Evolutionary conservation across 768 basidiomycete genomes (phyloP).

Genomic region (Kockovaella imperatae): DNA sequence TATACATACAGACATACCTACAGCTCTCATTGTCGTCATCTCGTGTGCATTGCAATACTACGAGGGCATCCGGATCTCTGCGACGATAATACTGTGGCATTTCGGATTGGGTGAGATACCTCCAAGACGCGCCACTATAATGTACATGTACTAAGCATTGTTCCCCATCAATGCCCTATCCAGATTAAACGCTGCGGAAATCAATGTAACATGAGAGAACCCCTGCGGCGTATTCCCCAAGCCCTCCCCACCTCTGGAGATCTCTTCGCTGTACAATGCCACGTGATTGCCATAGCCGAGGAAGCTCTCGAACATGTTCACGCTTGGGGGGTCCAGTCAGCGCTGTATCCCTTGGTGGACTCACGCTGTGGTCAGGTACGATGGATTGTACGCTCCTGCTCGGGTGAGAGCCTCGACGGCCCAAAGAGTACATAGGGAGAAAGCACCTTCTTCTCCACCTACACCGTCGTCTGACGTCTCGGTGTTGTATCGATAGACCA

Average conservation of each 20-base stretch:
- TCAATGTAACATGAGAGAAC: conserved; percentile 45
- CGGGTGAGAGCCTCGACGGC: conserved; percentile 82
- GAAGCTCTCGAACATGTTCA: conserved; percentile 70
- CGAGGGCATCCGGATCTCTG: no score
- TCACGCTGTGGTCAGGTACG: conserved; percentile 57
- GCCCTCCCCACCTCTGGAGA: conserved; percentile 61
- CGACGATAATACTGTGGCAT: no score
- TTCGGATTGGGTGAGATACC: no score
- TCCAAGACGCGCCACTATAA: background rate
- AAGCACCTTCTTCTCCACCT: conserved; percentile 88
- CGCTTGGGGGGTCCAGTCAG: conserved; percentile 23
- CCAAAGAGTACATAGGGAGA: conserved; percentile 62
- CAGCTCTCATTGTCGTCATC: no score
- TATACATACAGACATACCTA: no score
- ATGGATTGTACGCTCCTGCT: conserved; percentile 67
- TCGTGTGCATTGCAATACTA: no score
- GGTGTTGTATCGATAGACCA: conserved; percentile 75
- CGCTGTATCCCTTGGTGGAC: conserved; percentile 24
- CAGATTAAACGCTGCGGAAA: conserved; percentile 42
- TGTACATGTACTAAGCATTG: background rate
- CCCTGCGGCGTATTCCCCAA: conserved; percentile 48
- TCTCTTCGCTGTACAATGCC: conserved; percentile 64
- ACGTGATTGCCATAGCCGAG: conserved; percentile 71
- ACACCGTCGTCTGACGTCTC: conserved; percentile 81
- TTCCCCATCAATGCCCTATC: conserved; percentile 28